These are phyloP conservation scores for Calonectria naviculata DNA, from an alignment of 2,329 filamentous ascomycete genomes.

Conservation along the genomic window DNA sequence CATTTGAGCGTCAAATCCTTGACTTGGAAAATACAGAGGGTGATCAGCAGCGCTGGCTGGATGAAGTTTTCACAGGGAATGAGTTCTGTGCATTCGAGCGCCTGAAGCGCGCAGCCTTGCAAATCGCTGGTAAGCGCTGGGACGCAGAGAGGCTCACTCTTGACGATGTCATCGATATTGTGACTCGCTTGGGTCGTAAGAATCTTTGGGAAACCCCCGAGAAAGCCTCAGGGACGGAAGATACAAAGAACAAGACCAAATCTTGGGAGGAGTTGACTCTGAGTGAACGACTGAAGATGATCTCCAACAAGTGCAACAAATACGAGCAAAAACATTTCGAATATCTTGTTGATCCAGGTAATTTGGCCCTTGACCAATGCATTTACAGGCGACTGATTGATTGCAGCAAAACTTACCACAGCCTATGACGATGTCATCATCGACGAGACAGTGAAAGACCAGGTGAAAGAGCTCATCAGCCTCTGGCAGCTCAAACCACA, in stretches of 20 bases:
- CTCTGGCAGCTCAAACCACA: background rate
- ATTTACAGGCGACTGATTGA: no score
- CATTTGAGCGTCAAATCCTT: background rate
- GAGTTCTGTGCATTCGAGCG: background rate
- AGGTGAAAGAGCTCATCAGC: background rate
- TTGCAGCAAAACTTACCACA: background rate
- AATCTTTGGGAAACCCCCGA: no score
- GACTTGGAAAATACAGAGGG: background rate
- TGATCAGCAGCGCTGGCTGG: background rate
- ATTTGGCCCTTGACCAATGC: no score
- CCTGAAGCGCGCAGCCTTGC: background rate
- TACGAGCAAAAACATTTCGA: background rate
- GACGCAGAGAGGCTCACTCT: background rate
- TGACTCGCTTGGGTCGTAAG: background rate
- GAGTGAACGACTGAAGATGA: background rate
- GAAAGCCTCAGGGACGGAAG: no score
- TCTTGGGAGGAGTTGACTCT: background rate
- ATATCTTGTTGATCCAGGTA: background rate
- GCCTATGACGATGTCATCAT: background rate
- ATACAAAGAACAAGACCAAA: background rate
- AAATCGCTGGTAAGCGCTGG: background rate
- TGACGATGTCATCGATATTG: background rate
- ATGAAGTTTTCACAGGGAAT: background rate
- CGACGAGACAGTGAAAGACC: background rate
- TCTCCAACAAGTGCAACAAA: background rate